Percentiles rank a stretch among this genome's conserved stretches.
Evolutionary conservation across 495 filamentous ascomycete species (phyloP).

Genomic region (Bathelium albidoporum): DNA sequence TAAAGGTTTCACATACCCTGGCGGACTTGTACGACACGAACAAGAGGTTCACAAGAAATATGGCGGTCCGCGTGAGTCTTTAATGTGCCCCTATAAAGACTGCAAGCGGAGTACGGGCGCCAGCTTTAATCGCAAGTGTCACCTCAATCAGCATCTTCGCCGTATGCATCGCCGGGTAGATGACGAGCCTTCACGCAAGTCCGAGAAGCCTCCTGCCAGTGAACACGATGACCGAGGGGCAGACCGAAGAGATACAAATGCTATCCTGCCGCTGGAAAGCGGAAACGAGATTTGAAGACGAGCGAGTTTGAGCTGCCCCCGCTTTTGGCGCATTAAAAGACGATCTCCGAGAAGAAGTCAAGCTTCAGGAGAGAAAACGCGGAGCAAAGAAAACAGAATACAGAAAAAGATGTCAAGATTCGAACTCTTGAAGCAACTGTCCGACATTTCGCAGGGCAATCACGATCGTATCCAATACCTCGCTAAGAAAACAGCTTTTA

Average conservation of each 20-base stretch:
- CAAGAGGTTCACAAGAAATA: conserved; percentile 84
- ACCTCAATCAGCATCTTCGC: conserved; percentile 77
- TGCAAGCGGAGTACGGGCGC: conserved; percentile 70
- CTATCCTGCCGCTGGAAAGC: conserved; percentile 33
- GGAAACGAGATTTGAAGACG: conserved; percentile 33
- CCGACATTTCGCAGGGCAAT: conserved; percentile 6
- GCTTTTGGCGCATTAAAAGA: conserved; percentile 18
- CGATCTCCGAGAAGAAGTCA: conserved; percentile 48
- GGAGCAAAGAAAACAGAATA: conserved; percentile 22
- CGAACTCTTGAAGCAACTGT: conserved; percentile 22
- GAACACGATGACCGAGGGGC: not conserved
- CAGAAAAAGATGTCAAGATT: conserved; percentile 20
- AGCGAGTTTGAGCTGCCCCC: conserved; percentile 24
- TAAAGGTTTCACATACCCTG: conserved; percentile 86
- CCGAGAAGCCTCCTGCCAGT: not conserved
- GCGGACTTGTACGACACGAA: conserved; percentile 77
- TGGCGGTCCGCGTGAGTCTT: conserved; percentile 66
- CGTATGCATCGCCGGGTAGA: conserved; percentile 44
- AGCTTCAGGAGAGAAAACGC: conserved; percentile 46
- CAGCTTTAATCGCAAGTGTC: conserved; percentile 78
- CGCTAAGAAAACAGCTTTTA: no score
- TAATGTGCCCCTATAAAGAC: conserved; percentile 65
- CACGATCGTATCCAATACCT: not conserved
- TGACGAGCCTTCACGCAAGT: not conserved
- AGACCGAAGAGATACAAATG: not conserved